These are phyloP conservation scores for Metschnikowia borealis DNA, from an alignment of 805 yeast species.

Conservation along the genomic window DNA sequence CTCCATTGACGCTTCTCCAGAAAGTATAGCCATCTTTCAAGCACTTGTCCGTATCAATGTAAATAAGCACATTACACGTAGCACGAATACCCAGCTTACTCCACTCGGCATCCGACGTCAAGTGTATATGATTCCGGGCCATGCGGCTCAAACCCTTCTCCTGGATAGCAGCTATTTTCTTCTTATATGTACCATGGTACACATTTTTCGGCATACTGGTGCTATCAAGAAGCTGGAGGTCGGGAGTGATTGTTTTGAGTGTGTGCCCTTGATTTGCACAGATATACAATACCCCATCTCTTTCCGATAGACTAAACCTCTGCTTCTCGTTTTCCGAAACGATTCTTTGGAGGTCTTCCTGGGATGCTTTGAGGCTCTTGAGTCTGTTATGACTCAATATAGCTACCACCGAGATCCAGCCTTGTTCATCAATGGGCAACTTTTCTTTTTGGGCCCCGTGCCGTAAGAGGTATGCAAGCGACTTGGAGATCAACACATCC, in stretches of 20 bases:
- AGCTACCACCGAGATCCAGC: constrained; percentile 55
- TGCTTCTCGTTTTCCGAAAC: constrained; percentile 68
- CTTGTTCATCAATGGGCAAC: constrained; percentile 59
- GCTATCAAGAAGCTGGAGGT: constrained; percentile 35
- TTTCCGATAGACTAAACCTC: constrained; percentile 52
- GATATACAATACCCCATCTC: constrained; percentile 32
- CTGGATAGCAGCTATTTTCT: constrained; percentile 47
- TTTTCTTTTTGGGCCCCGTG: constrained; percentile 77
- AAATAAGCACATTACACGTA: constrained; percentile 56
- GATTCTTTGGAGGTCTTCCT: constrained; percentile 54
- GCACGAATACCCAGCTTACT: constrained; percentile 73
- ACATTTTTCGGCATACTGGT: constrained; percentile 48
- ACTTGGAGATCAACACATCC: constrained; percentile 61
- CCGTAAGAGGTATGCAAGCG: constrained; percentile 73
- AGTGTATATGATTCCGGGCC: constrained; percentile 82
- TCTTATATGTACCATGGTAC: constrained; percentile 75
- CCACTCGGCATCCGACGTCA: constrained; percentile 50
- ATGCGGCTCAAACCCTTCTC: constrained; percentile 59
- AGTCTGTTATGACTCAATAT: constrained; percentile 56
- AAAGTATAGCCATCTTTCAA: constrained; percentile 43
- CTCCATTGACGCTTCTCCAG: constrained; percentile 68
- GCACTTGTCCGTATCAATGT: constrained; percentile 52
- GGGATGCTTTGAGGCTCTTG: constrained; percentile 51
- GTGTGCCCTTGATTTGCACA: constrained; percentile 96
- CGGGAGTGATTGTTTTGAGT: constrained; percentile 43